Conservation (phyloP, 768 basidiomycete species). For the Tricholomella constricta region DNA sequence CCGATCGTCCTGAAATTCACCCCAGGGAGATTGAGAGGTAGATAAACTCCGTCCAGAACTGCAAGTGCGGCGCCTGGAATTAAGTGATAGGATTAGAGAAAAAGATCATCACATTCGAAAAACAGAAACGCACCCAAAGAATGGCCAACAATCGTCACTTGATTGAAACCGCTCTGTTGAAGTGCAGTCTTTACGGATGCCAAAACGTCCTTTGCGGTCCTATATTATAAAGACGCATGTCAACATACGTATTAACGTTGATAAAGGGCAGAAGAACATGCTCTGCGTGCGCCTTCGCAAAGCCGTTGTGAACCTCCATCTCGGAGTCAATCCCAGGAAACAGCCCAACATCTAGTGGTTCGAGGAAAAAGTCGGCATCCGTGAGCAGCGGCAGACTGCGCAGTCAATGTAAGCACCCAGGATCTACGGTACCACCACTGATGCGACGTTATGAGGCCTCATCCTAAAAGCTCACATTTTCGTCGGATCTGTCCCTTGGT, state of each 20-base stretch:
- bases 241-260: conserved; percentile 31
- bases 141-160: conserved; percentile 48
- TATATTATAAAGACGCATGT: conserved; percentile 29
- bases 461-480: conserved; percentile 25
- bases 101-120: conserved; percentile 31
- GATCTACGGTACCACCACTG: no score
- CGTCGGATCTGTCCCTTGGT: conserved; percentile 24
- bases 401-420: no score
- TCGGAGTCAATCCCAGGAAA: conserved; percentile 50
- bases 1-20: conserved; percentile 38
- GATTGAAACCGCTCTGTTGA: conserved; percentile 30
- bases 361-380: conserved; percentile 41
- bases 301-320: conserved; percentile 53
- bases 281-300: conserved; percentile 45
- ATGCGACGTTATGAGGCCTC: background rate
- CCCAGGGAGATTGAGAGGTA: conserved; percentile 50
- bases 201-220: conserved; percentile 42
- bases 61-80: conserved; percentile 38
- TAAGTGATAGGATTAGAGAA: conserved; percentile 15
- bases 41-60: conserved; percentile 52
- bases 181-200: conserved; percentile 46
- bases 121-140: conserved; percentile 28
- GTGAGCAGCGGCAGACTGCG: conserved; percentile 35
- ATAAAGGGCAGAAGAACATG: conserved; percentile 21
- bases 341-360: conserved; percentile 35